A percentile compares a stretch with the other conserved stretches of the same genome.
phyloP scores from a whole-genome alignment of 2,329 filamentous ascomycete genomes.

The Pestalotiopsis sp. region DNA sequence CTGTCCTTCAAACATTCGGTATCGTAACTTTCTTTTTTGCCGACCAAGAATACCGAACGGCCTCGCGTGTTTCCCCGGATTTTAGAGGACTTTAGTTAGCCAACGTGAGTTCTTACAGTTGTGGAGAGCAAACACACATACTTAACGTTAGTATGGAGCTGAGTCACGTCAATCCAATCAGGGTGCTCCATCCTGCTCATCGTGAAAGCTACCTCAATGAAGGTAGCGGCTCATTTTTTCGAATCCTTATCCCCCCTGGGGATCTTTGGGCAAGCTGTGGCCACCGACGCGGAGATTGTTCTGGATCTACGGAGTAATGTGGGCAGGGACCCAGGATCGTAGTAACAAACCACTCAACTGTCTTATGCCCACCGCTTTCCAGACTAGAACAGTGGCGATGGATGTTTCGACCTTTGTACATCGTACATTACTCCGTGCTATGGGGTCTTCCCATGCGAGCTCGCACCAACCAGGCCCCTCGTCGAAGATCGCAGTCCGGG shows the following conservation, averaged over 20 bases:
- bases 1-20: too few relatives aligned
- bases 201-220: too few relatives aligned
- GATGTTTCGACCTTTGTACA: background rate
- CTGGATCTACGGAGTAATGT: constrained; percentile 5
- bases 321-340: background rate
- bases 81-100: too few relatives aligned
- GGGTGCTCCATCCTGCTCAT: too few relatives aligned
- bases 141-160: background rate
- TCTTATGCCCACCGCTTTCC: background rate
- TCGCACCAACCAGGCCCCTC: background rate
- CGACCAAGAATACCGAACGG: too few relatives aligned
- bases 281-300: constrained; percentile 4
- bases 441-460: too few relatives aligned
- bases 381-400: background rate
- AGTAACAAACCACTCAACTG: background rate
- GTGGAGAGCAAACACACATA: too few relatives aligned
- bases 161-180: background rate
- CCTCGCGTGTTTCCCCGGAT: too few relatives aligned
- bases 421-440: background rate
- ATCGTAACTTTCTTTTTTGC: too few relatives aligned
- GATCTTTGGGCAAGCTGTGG: background rate
- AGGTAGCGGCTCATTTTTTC: background rate
- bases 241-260: background rate
- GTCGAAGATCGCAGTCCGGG: background rate
- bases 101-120: too few relatives aligned